Conservation (phyloP, 306 rosid genomes). For the Benincasa hispida region DNA sequence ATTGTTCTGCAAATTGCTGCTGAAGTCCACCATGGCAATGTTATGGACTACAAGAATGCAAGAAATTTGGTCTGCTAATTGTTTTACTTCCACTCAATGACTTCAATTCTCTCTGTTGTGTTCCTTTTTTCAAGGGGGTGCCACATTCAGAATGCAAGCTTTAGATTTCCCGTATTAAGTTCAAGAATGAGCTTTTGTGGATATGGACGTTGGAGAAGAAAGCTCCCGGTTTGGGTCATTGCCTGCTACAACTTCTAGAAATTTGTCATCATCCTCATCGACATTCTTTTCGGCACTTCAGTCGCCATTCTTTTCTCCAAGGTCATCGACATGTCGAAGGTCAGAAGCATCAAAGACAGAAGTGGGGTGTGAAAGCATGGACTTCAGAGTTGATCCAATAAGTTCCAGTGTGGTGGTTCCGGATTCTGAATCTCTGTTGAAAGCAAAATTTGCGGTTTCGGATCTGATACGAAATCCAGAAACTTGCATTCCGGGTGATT, state of each 20-base stretch:
- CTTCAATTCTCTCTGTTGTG: background rate
- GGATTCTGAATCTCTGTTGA: constrained; percentile 32
- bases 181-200: constrained; percentile 14
- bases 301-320: constrained; percentile 85
- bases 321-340: constrained; percentile 44
- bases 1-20: background rate
- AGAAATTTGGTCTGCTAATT: background rate
- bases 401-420: constrained; percentile 40
- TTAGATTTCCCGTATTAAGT: constrained; percentile 18
- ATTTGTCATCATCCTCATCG: constrained; percentile 71
- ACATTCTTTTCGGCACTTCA: constrained; percentile 70
- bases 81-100: background rate
- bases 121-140: background rate
- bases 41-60: background rate
- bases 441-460: constrained; percentile 28
- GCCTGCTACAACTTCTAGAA: constrained; percentile 42
- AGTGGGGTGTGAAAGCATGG: constrained; percentile 27
- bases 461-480: constrained; percentile 33
- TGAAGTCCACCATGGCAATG: background rate
- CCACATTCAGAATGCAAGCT: constrained; percentile 12
- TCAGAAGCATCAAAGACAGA: constrained; percentile 38
- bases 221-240: constrained; percentile 40
- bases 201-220: constrained; percentile 62
- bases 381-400: constrained; percentile 28
- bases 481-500: constrained; percentile 29